A percentile compares a stretch with the other conserved stretches of the same genome.
These are phyloP conservation scores for Sisymbrium irio DNA, from an alignment of 345 rosid species.

Conservation along the genomic window DNA sequence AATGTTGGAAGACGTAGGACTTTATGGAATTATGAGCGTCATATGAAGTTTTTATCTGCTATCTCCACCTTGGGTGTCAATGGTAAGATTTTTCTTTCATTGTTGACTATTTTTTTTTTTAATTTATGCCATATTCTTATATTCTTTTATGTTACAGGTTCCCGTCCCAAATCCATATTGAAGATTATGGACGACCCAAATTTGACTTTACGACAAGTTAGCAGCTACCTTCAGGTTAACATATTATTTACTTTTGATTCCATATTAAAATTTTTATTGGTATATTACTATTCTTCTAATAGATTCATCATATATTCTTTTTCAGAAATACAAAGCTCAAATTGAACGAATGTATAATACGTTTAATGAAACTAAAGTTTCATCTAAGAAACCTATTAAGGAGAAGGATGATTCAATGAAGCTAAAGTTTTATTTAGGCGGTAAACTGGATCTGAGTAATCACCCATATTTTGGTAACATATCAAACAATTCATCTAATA, in stretches of 20 bases:
- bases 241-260: not conserved
- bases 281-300: not conserved
- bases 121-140: not conserved
- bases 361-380: not conserved
- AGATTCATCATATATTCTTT: not conserved
- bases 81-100: conserved; percentile 8
- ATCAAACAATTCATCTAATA: not conserved
- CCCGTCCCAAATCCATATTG: conserved; percentile 43
- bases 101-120: not conserved
- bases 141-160: conserved; percentile 24
- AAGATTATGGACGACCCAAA: conserved; percentile 43
- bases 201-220: conserved; percentile 46
- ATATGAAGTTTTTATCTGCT: conserved; percentile 45
- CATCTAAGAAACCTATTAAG: not conserved
- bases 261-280: not conserved
- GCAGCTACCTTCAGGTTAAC: conserved; percentile 62
- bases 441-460: not conserved
- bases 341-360: conserved; percentile 6
- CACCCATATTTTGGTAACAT: not conserved
- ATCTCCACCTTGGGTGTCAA: conserved; percentile 37
- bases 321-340: conserved; percentile 44
- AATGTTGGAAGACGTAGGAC: not conserved
- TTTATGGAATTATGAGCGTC: conserved; percentile 43
- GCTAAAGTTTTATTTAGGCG: not conserved
- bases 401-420: not conserved